phyloP scores from a whole-genome alignment of 805 yeast genomes.

The Candida nitratophila region DNA sequence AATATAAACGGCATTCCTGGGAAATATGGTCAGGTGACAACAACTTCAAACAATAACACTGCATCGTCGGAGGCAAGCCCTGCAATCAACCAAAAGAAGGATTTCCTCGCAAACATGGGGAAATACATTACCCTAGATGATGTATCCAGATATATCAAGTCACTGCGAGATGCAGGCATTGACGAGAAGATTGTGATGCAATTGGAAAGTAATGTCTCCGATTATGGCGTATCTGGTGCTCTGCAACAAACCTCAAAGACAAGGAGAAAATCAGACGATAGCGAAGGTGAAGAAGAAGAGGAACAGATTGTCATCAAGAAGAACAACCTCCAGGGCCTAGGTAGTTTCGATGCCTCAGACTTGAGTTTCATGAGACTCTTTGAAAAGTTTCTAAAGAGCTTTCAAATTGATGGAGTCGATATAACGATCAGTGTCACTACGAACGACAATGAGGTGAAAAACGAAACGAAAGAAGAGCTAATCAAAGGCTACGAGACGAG shows the following conservation, averaged over 20 bases:
- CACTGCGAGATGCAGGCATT: slow-evolving; percentile 24
- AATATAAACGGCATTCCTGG: slow-evolving; percentile 21
- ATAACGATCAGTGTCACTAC: slow-evolving; percentile 27
- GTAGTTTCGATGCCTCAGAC: slow-evolving; percentile 22
- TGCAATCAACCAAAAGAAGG: background rate
- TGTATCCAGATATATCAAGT: slow-evolving; percentile 29
- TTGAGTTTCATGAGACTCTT: slow-evolving; percentile 31
- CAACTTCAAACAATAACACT: slow-evolving; percentile 4
- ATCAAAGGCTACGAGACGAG: slow-evolving; percentile 62
- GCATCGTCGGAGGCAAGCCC: slow-evolving; percentile 1
- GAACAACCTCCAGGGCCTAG: slow-evolving; percentile 20
- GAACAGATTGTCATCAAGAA: slow-evolving; percentile 13
- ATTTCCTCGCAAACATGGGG: background rate
- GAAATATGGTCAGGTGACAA: slow-evolving; percentile 1
- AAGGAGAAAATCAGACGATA: background rate
- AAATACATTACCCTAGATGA: slow-evolving; percentile 19
- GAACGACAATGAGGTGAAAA: slow-evolving; percentile 10
- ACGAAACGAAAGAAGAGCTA: slow-evolving; percentile 22
- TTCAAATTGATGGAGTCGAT: slow-evolving; percentile 28
- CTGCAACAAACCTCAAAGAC: background rate
- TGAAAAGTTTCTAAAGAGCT: slow-evolving; percentile 37
- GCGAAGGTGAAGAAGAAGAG: slow-evolving; percentile 16
- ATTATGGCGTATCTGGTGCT: slow-evolving; percentile 12
- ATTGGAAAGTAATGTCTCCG: slow-evolving; percentile 31
- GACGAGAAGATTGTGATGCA: slow-evolving; percentile 27